Base-by-base conservation (phyloP, 495 filamentous ascomycete genomes). In the Parmelia sp. region DNA sequence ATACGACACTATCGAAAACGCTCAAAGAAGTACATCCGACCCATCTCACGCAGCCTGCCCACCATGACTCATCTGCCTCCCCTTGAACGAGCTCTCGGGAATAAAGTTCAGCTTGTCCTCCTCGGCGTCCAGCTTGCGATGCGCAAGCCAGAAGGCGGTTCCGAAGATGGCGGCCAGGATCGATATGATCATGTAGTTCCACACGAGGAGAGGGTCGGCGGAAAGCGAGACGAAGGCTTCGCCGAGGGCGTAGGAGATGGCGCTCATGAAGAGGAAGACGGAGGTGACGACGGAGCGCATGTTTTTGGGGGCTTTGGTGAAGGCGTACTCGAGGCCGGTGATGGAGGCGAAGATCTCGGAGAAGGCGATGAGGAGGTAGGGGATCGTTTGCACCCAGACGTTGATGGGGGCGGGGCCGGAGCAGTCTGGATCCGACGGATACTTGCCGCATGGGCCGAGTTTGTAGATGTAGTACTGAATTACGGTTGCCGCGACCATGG, bases 301-400 rank as follows among this genome's bases (percentile, higher is more conserved):
- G 73, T 87, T 90, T 67, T 77, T 81, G 6, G 90, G 90, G 1
- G 90, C 89, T 75, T 92, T 90, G 70, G 84, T 88, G 73, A 86
- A 91, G 6, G 89, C 90, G 64, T 91, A 90, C 71, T 88, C 85
- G 15, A 87, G 78, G 0, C 74, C 78, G n/a, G 84, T 86, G 67
- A 89, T 81, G 57, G 80, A 84, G 4, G 86, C 85, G 66, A 90
- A 81, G 66, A 90, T 88, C 74, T 90, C 88, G 27, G 84, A 84
- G 29, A 90, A 77, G 66, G 81, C 88, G 63, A 88, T 84, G 19
- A 90, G 76, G 27, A 88, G 71, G 72, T 91, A 90, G 9, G 83
- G 74, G 15, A 81, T 74, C 9, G 83, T 79, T 71, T 91, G 88
- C 0, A 84, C 78, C 80, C 83, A 86, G 47, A 88, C 84, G 37